phyloP scores from a whole-genome alignment of 257 asterid species.

The Thymus mandschuricus region DNA sequence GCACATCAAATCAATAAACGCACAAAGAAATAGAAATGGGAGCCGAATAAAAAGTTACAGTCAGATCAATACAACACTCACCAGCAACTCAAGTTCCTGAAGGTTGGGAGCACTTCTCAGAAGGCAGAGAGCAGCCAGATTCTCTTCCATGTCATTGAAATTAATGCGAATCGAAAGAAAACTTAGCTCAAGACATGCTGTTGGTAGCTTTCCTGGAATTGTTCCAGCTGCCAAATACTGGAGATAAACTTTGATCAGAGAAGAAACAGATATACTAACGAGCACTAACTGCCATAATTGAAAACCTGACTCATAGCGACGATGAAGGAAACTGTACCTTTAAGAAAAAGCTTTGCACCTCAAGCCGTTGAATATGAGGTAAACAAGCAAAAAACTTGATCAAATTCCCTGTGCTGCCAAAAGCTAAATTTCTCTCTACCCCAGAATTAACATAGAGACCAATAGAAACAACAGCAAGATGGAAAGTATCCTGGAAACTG shows the following conservation, averaged over 20 bases:
- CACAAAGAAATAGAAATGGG: background rate
- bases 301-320: conserved; percentile 19
- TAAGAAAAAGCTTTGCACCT: conserved; percentile 90
- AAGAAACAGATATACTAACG: background rate
- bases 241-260: conserved; percentile 14
- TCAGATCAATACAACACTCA: conserved; percentile 38
- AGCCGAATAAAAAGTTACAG: conserved; percentile 3
- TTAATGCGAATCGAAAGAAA: conserved; percentile 78
- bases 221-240: conserved; percentile 91
- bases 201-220: conserved; percentile 72
- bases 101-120: conserved; percentile 91
- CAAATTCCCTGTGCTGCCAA: conserved; percentile 75
- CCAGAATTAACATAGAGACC: conserved; percentile 71
- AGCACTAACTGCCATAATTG: background rate
- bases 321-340: conserved; percentile 56
- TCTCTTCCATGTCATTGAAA: conserved; percentile 72
- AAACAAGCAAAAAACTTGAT: conserved; percentile 76
- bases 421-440: conserved; percentile 48
- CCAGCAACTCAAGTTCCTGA: conserved; percentile 91
- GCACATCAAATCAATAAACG: background rate
- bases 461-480: conserved; percentile 80
- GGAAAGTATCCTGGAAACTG: conserved; percentile 62
- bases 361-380: conserved; percentile 91
- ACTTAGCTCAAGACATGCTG: conserved; percentile 72
- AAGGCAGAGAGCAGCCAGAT: conserved; percentile 79